Conservation (phyloP, 345 rosid genomes). For the Eucalyptus paniculata region DNA sequence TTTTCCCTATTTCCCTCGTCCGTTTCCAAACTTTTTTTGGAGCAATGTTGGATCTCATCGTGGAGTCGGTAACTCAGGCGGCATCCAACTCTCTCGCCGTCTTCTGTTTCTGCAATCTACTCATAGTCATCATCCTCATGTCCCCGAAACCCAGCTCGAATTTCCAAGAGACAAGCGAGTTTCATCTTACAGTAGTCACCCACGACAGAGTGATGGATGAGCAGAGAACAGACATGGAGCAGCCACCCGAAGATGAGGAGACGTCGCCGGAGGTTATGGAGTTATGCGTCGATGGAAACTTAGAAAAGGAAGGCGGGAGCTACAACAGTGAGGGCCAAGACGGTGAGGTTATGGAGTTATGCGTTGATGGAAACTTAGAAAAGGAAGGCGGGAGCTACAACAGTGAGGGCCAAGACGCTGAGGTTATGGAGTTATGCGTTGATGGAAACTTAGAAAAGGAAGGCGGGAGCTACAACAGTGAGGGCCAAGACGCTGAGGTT, state of each 20-base stretch:
- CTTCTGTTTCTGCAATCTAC: slow-evolving; percentile 24
- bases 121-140: slow-evolving; percentile 8
- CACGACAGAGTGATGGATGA: neutral
- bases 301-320: neutral
- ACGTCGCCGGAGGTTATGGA: neutral
- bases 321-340: neutral
- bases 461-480: too few relatives aligned
- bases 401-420: neutral
- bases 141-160: slow-evolving; percentile 5
- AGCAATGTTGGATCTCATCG: neutral
- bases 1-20: neutral
- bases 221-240: neutral
- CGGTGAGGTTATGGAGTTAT: neutral
- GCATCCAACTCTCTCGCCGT: slow-evolving; percentile 12
- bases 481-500: neutral
- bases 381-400: neutral
- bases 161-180: neutral
- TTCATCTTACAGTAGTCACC: neutral
- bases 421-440: neutral
- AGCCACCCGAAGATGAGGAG: neutral
- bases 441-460: too few relatives aligned
- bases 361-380: neutral
- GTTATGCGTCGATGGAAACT: neutral
- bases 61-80: slow-evolving; percentile 3
- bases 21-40: neutral